Evolutionary conservation across 2,329 filamentous ascomycete species (phyloP).

Genomic region (Aureobasidium sp.): DNA sequence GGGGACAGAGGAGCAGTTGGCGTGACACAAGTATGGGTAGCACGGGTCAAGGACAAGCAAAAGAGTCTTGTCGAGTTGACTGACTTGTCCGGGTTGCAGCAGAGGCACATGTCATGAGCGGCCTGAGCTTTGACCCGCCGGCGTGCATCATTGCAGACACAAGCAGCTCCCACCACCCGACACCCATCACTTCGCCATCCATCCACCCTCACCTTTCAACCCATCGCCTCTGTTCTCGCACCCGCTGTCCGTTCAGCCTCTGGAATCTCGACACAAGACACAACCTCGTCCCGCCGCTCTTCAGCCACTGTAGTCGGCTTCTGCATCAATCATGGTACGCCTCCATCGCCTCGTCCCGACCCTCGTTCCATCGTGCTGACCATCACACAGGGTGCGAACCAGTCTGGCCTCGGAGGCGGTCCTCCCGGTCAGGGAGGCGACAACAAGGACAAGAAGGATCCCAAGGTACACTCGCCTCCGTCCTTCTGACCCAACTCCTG

Average conservation of each 20-base stretch:
- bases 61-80: neutral
- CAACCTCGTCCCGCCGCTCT: neutral
- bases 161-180: neutral
- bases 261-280: neutral
- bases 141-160: slow-evolving; percentile 3
- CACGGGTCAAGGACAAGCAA: neutral
- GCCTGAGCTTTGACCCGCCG: neutral
- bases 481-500: neutral
- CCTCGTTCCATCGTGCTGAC: neutral
- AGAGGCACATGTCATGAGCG: neutral
- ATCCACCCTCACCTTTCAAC: neutral
- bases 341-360: neutral
- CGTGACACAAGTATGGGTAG: no score
- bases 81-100: neutral
- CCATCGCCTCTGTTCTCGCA: neutral
- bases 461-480: slow-evolving; percentile 33
- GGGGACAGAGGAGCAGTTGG: no score
- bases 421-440: slow-evolving; percentile 56
- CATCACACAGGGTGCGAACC: slow-evolving; percentile 62
- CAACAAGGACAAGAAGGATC: slow-evolving; percentile 83
- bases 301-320: neutral
- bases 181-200: neutral
- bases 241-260: neutral
- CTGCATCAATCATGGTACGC: slow-evolving; percentile 14
- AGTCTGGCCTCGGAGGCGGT: slow-evolving; percentile 77